phyloP scores from a whole-genome alignment of 257 asterid genomes.

The Gentiana straminea region DNA sequence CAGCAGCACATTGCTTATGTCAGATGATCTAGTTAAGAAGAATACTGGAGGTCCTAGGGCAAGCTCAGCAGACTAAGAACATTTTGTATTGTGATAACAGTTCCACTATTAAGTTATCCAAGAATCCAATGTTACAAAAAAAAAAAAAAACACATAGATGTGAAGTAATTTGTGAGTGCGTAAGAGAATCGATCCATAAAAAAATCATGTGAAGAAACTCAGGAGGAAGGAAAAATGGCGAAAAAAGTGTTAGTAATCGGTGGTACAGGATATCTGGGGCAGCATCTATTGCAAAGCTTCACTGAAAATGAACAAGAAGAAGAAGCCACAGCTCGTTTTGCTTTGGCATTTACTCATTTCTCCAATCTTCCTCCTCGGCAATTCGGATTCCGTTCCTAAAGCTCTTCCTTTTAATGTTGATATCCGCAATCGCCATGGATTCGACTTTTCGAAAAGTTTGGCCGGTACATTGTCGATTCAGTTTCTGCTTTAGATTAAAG shows the following conservation, averaged over 20 bases:
- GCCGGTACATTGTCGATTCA: constrained; percentile 24
- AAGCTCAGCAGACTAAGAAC: no score
- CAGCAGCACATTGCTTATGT: no score
- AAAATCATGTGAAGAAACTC: no score
- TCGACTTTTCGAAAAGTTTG: constrained; percentile 45
- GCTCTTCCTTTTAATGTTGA: constrained; percentile 58
- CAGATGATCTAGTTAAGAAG: no score
- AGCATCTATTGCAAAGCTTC: constrained; percentile 64
- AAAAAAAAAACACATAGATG: no score
- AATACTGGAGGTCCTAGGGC: no score
- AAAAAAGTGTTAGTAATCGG: constrained; percentile 65
- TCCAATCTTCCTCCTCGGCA: constrained; percentile 48
- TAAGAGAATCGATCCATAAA: no score
- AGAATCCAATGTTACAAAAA: no score
- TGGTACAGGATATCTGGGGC: constrained; percentile 95
- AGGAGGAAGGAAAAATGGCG: background rate
- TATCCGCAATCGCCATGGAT: constrained; percentile 51
- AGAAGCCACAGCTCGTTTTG: constrained; percentile 8
- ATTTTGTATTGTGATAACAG: no score
- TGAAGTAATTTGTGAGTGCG: no score
- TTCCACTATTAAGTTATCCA: no score
- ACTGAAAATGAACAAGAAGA: constrained; percentile 9
- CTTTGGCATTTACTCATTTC: constrained; percentile 60
- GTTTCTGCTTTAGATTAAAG: no score
- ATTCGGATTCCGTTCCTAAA: constrained; percentile 48